Base-by-base conservation (phyloP, 192 early-diverging fungal species). In the Coemansia sp. region DNA sequence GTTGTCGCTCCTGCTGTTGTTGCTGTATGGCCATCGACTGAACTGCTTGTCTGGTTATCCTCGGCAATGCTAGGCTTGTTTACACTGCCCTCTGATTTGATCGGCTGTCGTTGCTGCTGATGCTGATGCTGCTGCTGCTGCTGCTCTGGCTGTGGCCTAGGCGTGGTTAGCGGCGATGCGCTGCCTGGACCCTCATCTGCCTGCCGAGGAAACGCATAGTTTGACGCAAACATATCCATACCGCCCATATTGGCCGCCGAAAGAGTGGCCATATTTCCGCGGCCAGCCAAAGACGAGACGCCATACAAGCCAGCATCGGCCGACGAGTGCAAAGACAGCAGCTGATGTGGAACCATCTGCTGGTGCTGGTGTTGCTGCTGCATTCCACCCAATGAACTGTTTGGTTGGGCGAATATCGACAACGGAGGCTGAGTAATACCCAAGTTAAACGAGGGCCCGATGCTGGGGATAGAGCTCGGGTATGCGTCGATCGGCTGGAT, bases 131-230 rank as follows among this genome's bases (percentile, higher is more conserved):
- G 50, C 34, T 11, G 2, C 13, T 8, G 9, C 10, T 45, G 11
- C 14, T 0, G 14, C 17, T 13, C 42, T 17, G 10, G 57, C 8
- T 25, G 53, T 22, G 34, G 60, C 19, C 38, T 34, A 8, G 0
- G 22, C 9, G 20, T 34, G 7, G 55, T 38, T 32, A 14, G 35
- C 35, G 59, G 55, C 55, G 55, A 57, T 15, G 33, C 33, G 35
- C 61, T 34, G 55, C 22, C 15, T 15, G 36, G 33, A 5, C 40
- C 29, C 3, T 29, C 38, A 0, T 62, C 67, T 1, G 11, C 29
- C 9, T 52, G 59, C 5, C 57, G 34, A 9, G 77, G 77, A 40
- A 80, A 80, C 20, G 77, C 77, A 48, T 80, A 80, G 59, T 80
- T 80, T n/a, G 67, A 40, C 9, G 72, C 71, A 57, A 74, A 71